phyloP scores from a whole-genome alignment of 2,329 filamentous ascomycete species.

The Incumbomyces delicatus region DNA sequence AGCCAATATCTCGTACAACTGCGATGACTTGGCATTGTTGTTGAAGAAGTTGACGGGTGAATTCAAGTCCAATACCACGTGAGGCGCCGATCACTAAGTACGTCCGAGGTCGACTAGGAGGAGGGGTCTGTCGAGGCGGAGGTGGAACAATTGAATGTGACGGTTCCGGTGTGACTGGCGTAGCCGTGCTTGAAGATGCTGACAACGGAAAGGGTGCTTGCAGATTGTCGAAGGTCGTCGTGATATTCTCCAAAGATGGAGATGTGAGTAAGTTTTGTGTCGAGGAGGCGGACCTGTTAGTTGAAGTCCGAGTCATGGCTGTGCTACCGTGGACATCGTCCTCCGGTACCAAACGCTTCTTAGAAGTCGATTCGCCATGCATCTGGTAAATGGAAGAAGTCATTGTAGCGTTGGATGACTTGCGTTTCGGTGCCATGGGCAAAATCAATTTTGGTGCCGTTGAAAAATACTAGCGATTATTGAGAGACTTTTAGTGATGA shows the following conservation, averaged over 20 bases:
- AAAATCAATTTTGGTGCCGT: background rate
- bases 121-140: constrained; percentile 11
- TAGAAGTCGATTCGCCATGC: background rate
- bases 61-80: constrained; percentile 39
- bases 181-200: background rate
- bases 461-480: background rate
- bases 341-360: background rate
- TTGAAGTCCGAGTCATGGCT: background rate
- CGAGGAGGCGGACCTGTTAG: background rate
- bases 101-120: constrained; percentile 6
- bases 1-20: constrained; percentile 38
- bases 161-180: background rate
- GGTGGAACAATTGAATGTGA: background rate
- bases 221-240: background rate
- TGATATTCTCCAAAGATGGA: background rate
- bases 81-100: constrained; percentile 28
- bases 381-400: background rate
- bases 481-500: background rate
- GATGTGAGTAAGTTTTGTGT: background rate
- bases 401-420: background rate
- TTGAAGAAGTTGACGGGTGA: constrained; percentile 40
- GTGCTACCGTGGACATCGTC: background rate
- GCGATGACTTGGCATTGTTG: constrained; percentile 37
- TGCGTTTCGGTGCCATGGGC: constrained; percentile 1
- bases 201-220: background rate